Evolutionary conservation across 1,284 basidiomycete genomes (phyloP).

Genomic region (Sutorius eximius): DNA sequence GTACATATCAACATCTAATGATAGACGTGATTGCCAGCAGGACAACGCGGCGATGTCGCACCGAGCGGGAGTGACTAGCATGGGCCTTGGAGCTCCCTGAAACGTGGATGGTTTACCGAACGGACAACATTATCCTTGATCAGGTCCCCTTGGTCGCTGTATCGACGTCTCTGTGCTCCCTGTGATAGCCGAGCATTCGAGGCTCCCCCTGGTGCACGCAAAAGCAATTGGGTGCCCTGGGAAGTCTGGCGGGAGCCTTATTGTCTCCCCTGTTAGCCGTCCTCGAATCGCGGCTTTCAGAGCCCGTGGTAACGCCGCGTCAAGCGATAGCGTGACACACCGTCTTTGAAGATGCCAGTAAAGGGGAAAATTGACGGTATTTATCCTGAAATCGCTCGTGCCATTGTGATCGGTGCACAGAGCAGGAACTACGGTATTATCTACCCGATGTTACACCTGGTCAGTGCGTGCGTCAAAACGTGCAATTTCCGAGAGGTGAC

Average conservation of each 20-base stretch:
- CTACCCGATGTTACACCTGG: no score
- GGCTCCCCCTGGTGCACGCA: neutral
- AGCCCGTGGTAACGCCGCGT: neutral
- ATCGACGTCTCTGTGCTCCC: no score
- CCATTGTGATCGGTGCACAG: neutral
- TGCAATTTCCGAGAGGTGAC: neutral
- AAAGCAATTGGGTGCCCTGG: no score
- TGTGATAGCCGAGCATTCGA: neutral
- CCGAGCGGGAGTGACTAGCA: constrained; percentile 1
- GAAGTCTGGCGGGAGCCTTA: no score
- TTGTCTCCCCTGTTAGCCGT: no score
- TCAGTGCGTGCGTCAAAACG: neutral
- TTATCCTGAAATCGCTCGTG: neutral
- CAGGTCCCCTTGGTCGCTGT: no score
- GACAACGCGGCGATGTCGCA: neutral
- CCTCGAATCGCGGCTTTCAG: no score
- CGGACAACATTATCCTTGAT: neutral
- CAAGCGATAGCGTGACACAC: neutral
- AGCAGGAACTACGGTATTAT: no score
- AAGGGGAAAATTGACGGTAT: no score
- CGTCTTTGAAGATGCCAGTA: no score
- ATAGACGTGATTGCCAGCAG: constrained; percentile 6
- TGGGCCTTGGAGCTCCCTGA: neutral
- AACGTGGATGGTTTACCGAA: neutral
- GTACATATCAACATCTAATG: neutral